Evolutionary conservation across 2,329 filamentous ascomycete species (phyloP).

Genomic region (Chrysoporthe cubensis): DNA sequence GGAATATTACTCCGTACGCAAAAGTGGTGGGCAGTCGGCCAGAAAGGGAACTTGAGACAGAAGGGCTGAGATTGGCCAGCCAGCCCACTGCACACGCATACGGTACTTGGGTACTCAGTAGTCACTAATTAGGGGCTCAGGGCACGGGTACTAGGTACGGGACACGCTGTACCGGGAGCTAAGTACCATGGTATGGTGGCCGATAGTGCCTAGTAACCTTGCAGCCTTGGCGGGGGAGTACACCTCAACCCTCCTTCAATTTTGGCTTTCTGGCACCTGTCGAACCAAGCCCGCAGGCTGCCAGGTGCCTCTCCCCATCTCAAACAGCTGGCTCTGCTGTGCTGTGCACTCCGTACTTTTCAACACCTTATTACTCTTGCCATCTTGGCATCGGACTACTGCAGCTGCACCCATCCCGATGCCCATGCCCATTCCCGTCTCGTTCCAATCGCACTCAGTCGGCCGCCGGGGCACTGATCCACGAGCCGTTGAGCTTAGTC

Average conservation of each 20-base stretch:
- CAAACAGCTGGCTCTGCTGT: conserved; percentile 12
- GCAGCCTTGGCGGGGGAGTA: neutral
- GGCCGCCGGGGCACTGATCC: neutral
- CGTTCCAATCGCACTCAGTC: no score
- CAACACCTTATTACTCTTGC: neutral
- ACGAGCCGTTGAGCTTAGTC: neutral
- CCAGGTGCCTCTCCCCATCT: neutral
- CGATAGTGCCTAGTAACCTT: neutral
- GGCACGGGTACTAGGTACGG: no score
- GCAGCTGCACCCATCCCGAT: neutral
- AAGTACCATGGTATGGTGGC: neutral
- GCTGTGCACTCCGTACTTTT: neutral
- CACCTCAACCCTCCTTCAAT: neutral
- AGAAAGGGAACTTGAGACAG: neutral
- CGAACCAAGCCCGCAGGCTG: conserved; percentile 2
- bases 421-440: neutral
- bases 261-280: conserved; percentile 4
- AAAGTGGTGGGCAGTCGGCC: neutral
- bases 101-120: neutral
- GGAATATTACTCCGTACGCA: neutral
- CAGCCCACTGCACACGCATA: neutral
- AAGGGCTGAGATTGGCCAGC: neutral
- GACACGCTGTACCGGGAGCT: no score
- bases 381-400: conserved; percentile 10
- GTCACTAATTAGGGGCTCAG: no score